These are phyloP conservation scores for Colletotrichum sp. DNA, from an alignment of 2,329 filamentous ascomycete species.

Conservation along the genomic window DNA sequence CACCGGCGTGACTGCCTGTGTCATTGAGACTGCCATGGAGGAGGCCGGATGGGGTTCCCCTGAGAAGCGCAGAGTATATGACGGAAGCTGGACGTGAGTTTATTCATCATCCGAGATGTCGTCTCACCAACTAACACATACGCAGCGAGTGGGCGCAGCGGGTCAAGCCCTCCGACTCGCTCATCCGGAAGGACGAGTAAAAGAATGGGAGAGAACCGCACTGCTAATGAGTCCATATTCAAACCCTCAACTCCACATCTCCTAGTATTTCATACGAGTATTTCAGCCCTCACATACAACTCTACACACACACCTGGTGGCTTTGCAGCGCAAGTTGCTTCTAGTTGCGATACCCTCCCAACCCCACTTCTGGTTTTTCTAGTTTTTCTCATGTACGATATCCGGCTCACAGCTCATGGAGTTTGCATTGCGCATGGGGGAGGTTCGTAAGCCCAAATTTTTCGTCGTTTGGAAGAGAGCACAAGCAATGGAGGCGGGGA, in stretches of 20 bases:
- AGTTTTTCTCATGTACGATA: slow-evolving; percentile 22
- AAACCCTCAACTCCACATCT: slow-evolving; percentile 19
- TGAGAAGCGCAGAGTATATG: slow-evolving; percentile 79
- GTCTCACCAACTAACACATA: slow-evolving; percentile 18
- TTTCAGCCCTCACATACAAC: background rate
- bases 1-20: slow-evolving; percentile 90
- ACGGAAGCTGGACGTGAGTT: slow-evolving; percentile 97
- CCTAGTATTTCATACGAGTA: slow-evolving; percentile 16
- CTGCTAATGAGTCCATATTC: background rate
- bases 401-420: slow-evolving; percentile 17
- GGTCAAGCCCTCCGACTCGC: slow-evolving; percentile 63
- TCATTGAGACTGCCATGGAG: slow-evolving; percentile 85
- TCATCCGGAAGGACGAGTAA: slow-evolving; percentile 64
- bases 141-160: slow-evolving; percentile 71
- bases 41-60: slow-evolving; percentile 76
- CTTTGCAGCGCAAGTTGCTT: slow-evolving; percentile 16
- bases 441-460: slow-evolving; percentile 3
- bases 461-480: slow-evolving; percentile 1
- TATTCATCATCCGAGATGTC: background rate
- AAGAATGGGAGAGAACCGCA: slow-evolving; percentile 39
- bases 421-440: slow-evolving; percentile 18
- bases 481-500: background rate
- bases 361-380: slow-evolving; percentile 22
- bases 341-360: slow-evolving; percentile 25
- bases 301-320: background rate